These are phyloP conservation scores for Wallemia ichthyophaga DNA, from an alignment of 1,284 basidiomycete species.

Conservation along the genomic window DNA sequence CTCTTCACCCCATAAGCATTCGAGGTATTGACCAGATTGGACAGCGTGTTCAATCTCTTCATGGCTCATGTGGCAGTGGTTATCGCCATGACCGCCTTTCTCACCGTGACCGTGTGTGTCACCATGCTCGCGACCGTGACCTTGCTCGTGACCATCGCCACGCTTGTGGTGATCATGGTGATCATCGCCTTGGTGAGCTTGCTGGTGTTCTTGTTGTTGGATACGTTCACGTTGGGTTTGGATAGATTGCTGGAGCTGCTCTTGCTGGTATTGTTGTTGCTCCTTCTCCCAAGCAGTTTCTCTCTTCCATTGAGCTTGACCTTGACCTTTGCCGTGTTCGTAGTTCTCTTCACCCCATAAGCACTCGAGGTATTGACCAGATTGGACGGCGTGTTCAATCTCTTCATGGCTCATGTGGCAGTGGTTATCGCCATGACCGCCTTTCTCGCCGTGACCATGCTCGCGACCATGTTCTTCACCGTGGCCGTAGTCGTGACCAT, in stretches of 20 bases:
- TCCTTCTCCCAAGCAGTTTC: background rate
- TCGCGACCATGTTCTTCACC: no score
- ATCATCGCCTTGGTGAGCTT: background rate
- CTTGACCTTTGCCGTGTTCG: background rate
- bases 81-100: no score
- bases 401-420: background rate
- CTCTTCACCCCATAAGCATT: no score
- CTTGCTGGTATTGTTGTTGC: background rate
- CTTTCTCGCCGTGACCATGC: no score
- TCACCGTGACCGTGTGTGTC: background rate
- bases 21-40: no score
- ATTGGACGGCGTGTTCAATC: background rate
- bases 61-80: no score
- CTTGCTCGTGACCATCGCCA: no score
- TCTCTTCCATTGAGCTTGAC: background rate
- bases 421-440: background rate
- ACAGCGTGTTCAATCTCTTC: no score
- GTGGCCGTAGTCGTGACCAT: no score
- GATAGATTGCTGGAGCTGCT: background rate
- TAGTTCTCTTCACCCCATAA: background rate
- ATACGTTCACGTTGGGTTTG: background rate
- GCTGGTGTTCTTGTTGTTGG: background rate
- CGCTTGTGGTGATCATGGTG: background rate
- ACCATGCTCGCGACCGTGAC: background rate
- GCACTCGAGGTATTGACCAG: background rate